Evolutionary conservation across 768 basidiomycete genomes (phyloP), one percentile per base, ranked within the genome.

Genomic region (Amanita pallidorosea): DNA sequence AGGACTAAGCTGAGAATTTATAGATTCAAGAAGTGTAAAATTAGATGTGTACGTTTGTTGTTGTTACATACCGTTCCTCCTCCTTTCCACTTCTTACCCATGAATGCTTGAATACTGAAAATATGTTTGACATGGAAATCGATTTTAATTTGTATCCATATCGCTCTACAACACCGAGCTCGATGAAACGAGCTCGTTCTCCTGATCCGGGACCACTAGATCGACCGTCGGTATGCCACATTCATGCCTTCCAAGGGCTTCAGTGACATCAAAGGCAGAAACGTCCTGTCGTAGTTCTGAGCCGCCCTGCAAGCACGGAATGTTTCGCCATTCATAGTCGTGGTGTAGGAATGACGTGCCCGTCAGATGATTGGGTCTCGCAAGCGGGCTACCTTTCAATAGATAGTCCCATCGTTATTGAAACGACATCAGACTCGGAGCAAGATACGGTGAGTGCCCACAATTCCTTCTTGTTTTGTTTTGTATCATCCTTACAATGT

Each of bases 351-450:
- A 45, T 29, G 22, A 63, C 71, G 23, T 66, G 71, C 37, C 63
- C 67, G 15, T 73, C 77, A 7, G 86, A 87, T 52, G 85, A 88
- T 59, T 89, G 85, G 87, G 85, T 88, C 9, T 70, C 72, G 52
- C 83, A 81, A 59, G 76, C 87, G 4, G 73, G 77, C 49, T 81
- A 75, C 43, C 71, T 88, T 54, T 72, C 75, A n/a, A 83, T 88
- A 18, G 74, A 76, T 48, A 78, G 78, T 54, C 76, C 78, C 27
- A n/a, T 41, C 25, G n/a, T 43, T 7, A 13, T 41, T 15, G 50
- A 44, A 44, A n/a, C 31, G 25, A 29, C 13, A 18, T 22, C 48
- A 17, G 27, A 29, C 13, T 22, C 18, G 8, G 38, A 34, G 13
- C 38, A 45, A 45, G 50, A 51, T 22, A 27, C 33, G 40, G 57